Base-by-base conservation (phyloP, 371 early-diverging fungal genomes). In the Quaeritorhiza haematococci region DNA sequence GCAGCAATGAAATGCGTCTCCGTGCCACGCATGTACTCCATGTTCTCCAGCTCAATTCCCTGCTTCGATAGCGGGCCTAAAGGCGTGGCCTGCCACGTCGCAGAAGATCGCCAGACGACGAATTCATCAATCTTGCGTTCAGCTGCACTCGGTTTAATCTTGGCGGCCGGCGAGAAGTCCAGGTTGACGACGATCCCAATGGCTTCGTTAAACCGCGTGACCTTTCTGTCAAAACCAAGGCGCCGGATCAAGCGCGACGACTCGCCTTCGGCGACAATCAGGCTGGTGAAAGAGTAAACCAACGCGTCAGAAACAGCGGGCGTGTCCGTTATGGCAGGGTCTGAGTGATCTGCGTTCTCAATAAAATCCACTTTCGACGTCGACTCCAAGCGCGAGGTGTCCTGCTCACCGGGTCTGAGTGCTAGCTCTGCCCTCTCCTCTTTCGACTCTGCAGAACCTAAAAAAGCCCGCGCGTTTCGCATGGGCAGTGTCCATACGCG, bases 181-280 rank as follows among this genome's bases (percentile, higher is more conserved):
- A 73, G 34, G 61, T 73, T 73, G 49, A 68, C 64, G 45, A 73
- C 71, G 33, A 73, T 56, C 2, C 74, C 74, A 53, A 73, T 73
- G 33, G 71, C 71, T 46, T 66, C 58, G 33, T 54, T 62, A 33
- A 62, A 71, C 48, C 56, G 57, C 33, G 47, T 30, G 6, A 70
- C 35, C 28, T 66, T 62, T 27, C 74, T 51, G 28, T 57, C 61
- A 54, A 73, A 73, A 15, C 74, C 74, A 15, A 73, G 49, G 32
- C 64, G 62, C 4, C 70, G 55, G 35, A 73, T 61, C 38, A 73
- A 49, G 15, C 60, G 42, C 29, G 71, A 70, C 2, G 66, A 58
- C 38, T 73, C 68, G 38, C 74, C 74, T 48, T 73, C 74, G 17
- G 71, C 74, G 13, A 70, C 61, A 15, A 70, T 21, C 32, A 73